Evolutionary conservation across 495 filamentous ascomycete species (phyloP).

Genomic region (Lophium mytilinum): DNA sequence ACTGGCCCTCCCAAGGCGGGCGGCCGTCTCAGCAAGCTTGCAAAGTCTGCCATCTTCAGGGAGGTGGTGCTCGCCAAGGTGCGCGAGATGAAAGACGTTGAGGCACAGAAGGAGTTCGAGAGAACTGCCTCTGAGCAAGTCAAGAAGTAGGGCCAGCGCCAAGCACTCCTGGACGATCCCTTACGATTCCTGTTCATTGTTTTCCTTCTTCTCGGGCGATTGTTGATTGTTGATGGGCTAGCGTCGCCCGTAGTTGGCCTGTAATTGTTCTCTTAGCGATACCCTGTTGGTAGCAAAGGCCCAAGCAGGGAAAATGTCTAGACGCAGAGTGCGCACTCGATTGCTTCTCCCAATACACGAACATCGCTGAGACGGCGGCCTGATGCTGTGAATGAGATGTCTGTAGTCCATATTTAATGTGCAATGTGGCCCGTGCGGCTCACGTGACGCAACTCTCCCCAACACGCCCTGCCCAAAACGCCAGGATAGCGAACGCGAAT

Average conservation of each 20-base stretch:
- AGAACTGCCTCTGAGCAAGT: constrained; percentile 22
- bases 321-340: background rate
- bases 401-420: background rate
- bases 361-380: too few relatives aligned
- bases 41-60: constrained; percentile 87
- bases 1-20: constrained; percentile 40
- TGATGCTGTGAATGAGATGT: too few relatives aligned
- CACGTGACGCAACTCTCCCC: too few relatives aligned
- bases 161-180: background rate
- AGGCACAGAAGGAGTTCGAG: constrained; percentile 44
- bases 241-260: background rate
- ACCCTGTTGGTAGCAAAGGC: background rate
- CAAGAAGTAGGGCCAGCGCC: constrained; percentile 2
- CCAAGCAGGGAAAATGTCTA: background rate
- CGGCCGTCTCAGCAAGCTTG: constrained; percentile 62
- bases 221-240: background rate
- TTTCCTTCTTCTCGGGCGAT: too few relatives aligned
- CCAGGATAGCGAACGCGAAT: too few relatives aligned
- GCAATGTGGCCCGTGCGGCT: background rate
- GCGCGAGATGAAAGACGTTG: constrained; percentile 79
- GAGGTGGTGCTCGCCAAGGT: constrained; percentile 98
- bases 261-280: background rate
- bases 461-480: too few relatives aligned
- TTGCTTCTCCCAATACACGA: too few relatives aligned
- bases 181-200: background rate